Evolutionary conservation across 148 eudicot species (phyloP).

Genomic region (Mesembryanthemum crystallinum): DNA sequence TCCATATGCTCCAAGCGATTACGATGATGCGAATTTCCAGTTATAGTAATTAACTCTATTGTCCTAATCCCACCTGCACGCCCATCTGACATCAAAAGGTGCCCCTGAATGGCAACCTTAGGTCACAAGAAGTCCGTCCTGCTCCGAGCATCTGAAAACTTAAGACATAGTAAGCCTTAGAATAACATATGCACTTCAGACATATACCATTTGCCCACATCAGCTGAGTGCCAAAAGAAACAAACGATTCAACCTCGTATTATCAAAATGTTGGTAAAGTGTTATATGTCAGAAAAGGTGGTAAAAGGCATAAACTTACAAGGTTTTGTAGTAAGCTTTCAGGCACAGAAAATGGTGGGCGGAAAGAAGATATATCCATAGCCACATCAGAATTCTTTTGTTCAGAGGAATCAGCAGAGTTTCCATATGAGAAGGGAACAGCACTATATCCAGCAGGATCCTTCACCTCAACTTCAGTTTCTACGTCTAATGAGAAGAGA

Average conservation of each 20-base stretch:
- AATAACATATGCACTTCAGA: slow-evolving; percentile 57
- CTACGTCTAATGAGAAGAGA: slow-evolving; percentile 39
- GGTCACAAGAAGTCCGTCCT: slow-evolving; percentile 75
- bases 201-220: slow-evolving; percentile 47
- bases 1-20: slow-evolving; percentile 49
- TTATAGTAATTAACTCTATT: slow-evolving; percentile 39
- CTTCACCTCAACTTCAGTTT: slow-evolving; percentile 36
- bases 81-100: slow-evolving; percentile 90
- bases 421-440: slow-evolving; percentile 79
- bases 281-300: slow-evolving; percentile 9
- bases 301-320: slow-evolving; percentile 53
- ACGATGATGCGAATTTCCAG: slow-evolving; percentile 43
- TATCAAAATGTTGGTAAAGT: slow-evolving; percentile 2
- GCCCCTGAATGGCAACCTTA: slow-evolving; percentile 85
- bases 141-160: slow-evolving; percentile 99
- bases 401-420: slow-evolving; percentile 38
- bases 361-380: slow-evolving; percentile 39
- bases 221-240: slow-evolving; percentile 42
- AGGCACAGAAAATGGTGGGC: slow-evolving; percentile 75
- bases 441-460: slow-evolving; percentile 51
- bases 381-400: slow-evolving; percentile 47
- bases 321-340: slow-evolving; percentile 62
- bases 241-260: slow-evolving; percentile 28
- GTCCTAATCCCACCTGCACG: slow-evolving; percentile 98
- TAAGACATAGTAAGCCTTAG: slow-evolving; percentile 88